phyloP scores from a whole-genome alignment of 2,329 filamentous ascomycete genomes.

The Pseudocercospora fuligena region DNA sequence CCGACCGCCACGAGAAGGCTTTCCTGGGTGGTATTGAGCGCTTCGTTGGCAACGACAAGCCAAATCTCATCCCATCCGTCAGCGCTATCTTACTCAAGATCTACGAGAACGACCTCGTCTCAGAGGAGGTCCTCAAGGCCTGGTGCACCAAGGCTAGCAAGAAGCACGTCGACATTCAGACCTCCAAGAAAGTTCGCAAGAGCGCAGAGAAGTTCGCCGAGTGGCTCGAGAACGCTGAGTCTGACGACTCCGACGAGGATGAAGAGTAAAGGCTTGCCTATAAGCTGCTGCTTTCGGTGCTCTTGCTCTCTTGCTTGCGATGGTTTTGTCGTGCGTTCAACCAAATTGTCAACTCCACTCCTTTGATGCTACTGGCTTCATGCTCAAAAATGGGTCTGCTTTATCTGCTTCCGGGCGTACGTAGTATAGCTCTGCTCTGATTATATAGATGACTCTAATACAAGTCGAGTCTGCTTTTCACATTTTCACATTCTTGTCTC shows the following conservation, averaged over 20 bases:
- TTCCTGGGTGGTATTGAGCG: conserved; percentile 94
- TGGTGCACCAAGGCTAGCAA: conserved; percentile 97
- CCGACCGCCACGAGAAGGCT: conserved; percentile 93
- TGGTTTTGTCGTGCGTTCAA: conserved; percentile 12
- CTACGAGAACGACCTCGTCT: conserved; percentile 88
- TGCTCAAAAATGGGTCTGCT: conserved; percentile 12
- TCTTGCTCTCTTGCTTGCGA: conserved; percentile 6
- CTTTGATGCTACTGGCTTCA: conserved; percentile 9
- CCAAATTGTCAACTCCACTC: conserved; percentile 23
- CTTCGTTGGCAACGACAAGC: conserved; percentile 81
- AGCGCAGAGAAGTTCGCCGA: conserved; percentile 90
- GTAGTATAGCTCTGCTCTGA: conserved; percentile 13
- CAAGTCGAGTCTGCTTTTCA: neutral
- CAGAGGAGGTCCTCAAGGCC: conserved; percentile 83
- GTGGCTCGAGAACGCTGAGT: conserved; percentile 70
- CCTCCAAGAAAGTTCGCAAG: conserved; percentile 94
- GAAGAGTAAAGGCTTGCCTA: conserved; percentile 15
- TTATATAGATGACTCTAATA: conserved; percentile 1
- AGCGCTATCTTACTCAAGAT: conserved; percentile 86
- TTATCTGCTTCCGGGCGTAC: conserved; percentile 14
- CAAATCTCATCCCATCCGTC: conserved; percentile 76
- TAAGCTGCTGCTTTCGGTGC: neutral
- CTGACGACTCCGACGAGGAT: conserved; percentile 37
- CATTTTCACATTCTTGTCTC: neutral
- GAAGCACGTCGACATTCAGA: conserved; percentile 91